phyloP scores from a whole-genome alignment of 2,329 filamentous ascomycete species.

The Alternaria sp. region DNA sequence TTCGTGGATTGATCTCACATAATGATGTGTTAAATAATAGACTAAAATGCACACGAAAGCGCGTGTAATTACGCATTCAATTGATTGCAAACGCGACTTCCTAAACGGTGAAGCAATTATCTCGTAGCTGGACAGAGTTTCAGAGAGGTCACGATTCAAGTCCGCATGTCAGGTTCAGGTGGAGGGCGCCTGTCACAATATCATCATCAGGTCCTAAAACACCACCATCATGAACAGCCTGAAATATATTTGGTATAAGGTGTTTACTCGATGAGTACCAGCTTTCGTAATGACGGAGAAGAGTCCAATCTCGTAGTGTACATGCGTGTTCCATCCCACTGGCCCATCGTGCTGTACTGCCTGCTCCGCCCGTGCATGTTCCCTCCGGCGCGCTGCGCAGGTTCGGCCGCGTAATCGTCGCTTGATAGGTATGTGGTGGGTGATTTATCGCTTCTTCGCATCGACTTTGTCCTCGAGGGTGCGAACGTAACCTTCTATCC shows the following conservation, averaged over 20 bases:
- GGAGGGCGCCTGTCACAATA: neutral
- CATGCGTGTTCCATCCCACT: neutral
- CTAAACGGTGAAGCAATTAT: neutral
- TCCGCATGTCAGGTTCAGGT: neutral
- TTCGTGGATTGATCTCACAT: neutral
- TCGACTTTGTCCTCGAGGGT: constrained; percentile 82
- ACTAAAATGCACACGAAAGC: neutral
- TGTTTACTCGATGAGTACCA: neutral
- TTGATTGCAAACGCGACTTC: neutral
- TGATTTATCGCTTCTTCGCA: constrained; percentile 39
- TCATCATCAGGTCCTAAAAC: neutral
- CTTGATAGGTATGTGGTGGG: neutral
- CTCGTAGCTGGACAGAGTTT: neutral
- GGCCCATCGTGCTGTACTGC: neutral
- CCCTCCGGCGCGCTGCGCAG: neutral
- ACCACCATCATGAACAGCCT: neutral
- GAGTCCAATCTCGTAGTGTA: constrained; percentile 7
- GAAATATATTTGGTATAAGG: neutral
- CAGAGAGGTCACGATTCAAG: neutral
- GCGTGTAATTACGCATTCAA: neutral
- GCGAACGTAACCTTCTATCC: constrained; percentile 83
- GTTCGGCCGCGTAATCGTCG: neutral
- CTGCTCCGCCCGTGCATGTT: neutral
- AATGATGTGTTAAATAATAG: neutral
- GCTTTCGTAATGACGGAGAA: constrained; percentile 2